Evolutionary conservation across 768 basidiomycete species (phyloP).

Genomic region (Flagelloscypha sp.): DNA sequence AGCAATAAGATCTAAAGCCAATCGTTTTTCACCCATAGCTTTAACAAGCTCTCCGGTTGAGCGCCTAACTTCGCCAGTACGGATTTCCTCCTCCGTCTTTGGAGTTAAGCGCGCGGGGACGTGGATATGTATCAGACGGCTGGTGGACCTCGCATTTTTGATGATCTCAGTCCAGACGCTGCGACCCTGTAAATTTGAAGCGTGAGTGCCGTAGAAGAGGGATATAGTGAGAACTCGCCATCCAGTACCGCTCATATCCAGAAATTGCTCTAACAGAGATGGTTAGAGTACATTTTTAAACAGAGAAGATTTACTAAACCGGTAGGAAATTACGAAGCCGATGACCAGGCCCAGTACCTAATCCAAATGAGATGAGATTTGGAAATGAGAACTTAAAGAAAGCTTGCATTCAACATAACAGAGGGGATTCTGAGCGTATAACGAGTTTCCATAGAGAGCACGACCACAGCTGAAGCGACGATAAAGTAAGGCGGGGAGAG

Average conservation of each 20-base stretch:
- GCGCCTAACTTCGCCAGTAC: slow-evolving; percentile 21
- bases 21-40: slow-evolving; percentile 53
- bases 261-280: background rate
- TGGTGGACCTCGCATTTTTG: slow-evolving; percentile 37
- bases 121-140: slow-evolving; percentile 55
- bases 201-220: no score
- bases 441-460: slow-evolving; percentile 30
- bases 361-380: background rate
- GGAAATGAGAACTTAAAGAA: slow-evolving; percentile 35
- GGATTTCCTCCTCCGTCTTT: slow-evolving; percentile 30
- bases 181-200: no score
- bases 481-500: background rate
- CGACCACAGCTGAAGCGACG: slow-evolving; percentile 29
- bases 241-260: slow-evolving; percentile 60
- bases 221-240: no score
- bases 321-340: slow-evolving; percentile 50
- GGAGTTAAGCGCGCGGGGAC: slow-evolving; percentile 40
- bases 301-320: slow-evolving; percentile 30
- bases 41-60: slow-evolving; percentile 34
- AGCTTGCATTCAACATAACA: slow-evolving; percentile 53
- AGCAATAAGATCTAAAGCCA: slow-evolving; percentile 51
- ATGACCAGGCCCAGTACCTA: slow-evolving; percentile 44
- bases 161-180: slow-evolving; percentile 51
- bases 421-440: slow-evolving; percentile 40
- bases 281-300: background rate